Evolutionary conservation across 2,329 filamentous ascomycete species (phyloP).

Genomic region (Aureobasidium subglaciale): DNA sequence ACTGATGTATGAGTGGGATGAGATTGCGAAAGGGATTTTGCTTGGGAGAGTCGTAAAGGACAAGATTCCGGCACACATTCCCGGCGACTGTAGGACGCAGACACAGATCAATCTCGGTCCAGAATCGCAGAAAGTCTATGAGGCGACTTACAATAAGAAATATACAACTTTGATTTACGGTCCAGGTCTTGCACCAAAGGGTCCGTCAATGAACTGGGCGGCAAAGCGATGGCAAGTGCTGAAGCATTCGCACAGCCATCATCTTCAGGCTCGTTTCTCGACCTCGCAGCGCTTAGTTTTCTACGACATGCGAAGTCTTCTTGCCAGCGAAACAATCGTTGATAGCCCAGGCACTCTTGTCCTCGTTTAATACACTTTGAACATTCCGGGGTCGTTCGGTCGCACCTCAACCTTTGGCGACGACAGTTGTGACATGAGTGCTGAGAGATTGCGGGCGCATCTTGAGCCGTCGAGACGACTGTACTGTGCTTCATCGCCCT

Average conservation of each 20-base stretch:
- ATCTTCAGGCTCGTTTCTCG: neutral
- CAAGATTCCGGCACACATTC: neutral
- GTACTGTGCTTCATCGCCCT: no score
- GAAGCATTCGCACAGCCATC: no score
- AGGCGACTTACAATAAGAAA: neutral
- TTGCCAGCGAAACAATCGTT: neutral
- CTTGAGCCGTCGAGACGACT: no score
- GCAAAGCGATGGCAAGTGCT: no score
- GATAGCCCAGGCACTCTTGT: neutral
- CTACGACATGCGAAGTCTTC: neutral
- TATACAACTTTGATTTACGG: neutral
- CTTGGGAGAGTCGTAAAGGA: neutral
- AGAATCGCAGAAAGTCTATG: no score
- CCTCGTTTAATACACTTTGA: neutral
- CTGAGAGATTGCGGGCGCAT: no score
- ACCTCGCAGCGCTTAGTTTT: neutral
- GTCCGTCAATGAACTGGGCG: neutral
- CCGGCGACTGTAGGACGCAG: neutral
- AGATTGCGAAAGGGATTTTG: neutral
- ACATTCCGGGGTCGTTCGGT: neutral
- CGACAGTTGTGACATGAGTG: neutral
- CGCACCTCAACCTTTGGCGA: neutral
- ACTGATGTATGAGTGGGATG: neutral
- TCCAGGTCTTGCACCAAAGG: neutral
- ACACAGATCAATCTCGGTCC: no score